Evolutionary conservation across 371 early-diverging fungal genomes (phyloP), one percentile per base, ranked within the genome.

Genomic region (Syncephalastrum sp.): DNA sequence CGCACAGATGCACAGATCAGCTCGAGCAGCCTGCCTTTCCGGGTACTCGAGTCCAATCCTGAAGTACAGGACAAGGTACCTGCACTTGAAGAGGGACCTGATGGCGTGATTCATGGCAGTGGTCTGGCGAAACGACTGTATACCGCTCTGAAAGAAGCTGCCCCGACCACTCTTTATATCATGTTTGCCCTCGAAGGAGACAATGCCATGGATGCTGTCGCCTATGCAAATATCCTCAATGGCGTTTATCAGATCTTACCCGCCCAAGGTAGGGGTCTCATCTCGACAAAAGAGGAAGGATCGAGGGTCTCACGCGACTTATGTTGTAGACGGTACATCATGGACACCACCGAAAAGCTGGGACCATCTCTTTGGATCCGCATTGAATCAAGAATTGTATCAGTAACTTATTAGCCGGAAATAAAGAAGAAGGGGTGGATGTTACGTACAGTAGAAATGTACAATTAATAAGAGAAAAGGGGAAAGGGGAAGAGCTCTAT

Each of bases 121-220:
- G 87, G 86, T 0, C 58, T 85, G 38, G 77, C 84, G 0, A 54
- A 71, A 29, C 67, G 75, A 6, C 53, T 87, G 14, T 81, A 75
- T 50, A 57, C 58, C 3, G 54, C 64, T 17, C 61, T 76, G 33
- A 61, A 72, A 51, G 61, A 69, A 12, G 55, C 63, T 5, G 54
- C 84, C 0, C 65, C 72, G 1, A 65, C 82, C n/a, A 57, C 77
- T n/a, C 64, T 83, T 21, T 53, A 87, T 41, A 63, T 86, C 0
- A 76, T 82, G 70, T 86, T 88, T 81, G 90, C 83, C 14, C 75
- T 83, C 58, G 91, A 91, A 72, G 91, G 91, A 58, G 89, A 90
- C 57, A 90, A 91, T 69, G 81, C 85, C 4, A 81, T 82, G 5
- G 89, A 90, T 54, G 79, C 84, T n/a, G 77, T 88, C 27, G 71